phyloP scores from a whole-genome alignment of 2,329 filamentous ascomycete genomes.

The Lachnellula hyalina region DNA sequence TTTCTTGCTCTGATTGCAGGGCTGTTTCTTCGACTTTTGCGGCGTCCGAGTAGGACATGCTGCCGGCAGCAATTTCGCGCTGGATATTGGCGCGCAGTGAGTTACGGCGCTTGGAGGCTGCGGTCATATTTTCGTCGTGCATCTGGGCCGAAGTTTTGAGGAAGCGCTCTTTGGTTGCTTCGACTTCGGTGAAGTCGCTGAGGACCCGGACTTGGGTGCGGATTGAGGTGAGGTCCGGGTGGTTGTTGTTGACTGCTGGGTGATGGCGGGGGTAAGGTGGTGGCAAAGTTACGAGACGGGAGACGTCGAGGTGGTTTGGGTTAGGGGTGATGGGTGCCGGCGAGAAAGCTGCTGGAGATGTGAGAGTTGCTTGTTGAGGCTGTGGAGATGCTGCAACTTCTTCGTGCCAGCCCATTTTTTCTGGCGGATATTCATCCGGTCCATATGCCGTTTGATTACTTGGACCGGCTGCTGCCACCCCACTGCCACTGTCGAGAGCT shows the following conservation, averaged over 20 bases:
- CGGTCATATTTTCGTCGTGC: constrained; percentile 48
- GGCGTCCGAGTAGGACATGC: constrained; percentile 77
- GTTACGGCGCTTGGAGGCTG: constrained; percentile 49
- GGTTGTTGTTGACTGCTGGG: constrained; percentile 91
- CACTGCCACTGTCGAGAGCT: constrained; percentile 16
- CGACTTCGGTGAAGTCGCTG: constrained; percentile 67
- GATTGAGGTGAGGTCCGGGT: constrained; percentile 79
- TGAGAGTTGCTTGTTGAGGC: constrained; percentile 20
- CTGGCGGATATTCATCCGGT: constrained; percentile 55
- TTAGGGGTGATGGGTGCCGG: constrained; percentile 41
- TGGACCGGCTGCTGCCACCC: constrained; percentile 28
- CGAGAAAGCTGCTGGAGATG: constrained; percentile 25
- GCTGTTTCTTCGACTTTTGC: constrained; percentile 75
- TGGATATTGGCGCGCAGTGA: constrained; percentile 71
- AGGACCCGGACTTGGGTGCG: constrained; percentile 68
- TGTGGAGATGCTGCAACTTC: constrained; percentile 25
- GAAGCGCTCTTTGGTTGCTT: constrained; percentile 61
- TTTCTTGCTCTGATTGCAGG: constrained; percentile 61
- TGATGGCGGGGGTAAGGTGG: constrained; percentile 93
- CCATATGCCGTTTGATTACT: constrained; percentile 25
- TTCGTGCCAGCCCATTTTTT: constrained; percentile 55
- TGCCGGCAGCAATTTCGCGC: constrained; percentile 69
- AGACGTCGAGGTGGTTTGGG: constrained; percentile 70
- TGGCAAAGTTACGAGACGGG: constrained; percentile 84
- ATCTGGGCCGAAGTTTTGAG: constrained; percentile 51